Evolutionary conservation across 495 filamentous ascomycete genomes (phyloP).

Genomic region (Penicillium parvum): DNA sequence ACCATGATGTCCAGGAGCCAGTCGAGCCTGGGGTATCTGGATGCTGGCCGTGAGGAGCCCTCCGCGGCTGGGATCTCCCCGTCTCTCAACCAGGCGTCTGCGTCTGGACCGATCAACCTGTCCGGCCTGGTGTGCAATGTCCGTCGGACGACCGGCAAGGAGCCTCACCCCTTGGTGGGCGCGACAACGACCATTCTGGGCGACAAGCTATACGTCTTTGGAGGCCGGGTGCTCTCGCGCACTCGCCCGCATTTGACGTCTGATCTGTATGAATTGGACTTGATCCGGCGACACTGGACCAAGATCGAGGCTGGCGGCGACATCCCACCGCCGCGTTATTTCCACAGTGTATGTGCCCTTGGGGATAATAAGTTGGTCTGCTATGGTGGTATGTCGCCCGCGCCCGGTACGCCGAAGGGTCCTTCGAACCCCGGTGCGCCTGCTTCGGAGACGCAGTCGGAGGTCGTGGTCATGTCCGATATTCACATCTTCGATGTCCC

Average conservation of each 20-base stretch:
- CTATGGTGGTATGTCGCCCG: constrained; percentile 96
- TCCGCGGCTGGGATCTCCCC: constrained; percentile 29
- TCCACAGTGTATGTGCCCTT: constrained; percentile 89
- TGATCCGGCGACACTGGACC: constrained; percentile 87
- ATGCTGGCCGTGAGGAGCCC: constrained; percentile 32
- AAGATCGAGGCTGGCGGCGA: constrained; percentile 82
- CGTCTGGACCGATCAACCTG: constrained; percentile 56
- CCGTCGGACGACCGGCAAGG: constrained; percentile 81
- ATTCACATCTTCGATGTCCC: constrained; percentile 94
- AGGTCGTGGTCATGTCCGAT: constrained; percentile 96
- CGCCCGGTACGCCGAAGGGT: constrained; percentile 45
- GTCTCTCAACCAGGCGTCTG: constrained; percentile 28
- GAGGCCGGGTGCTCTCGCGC: constrained; percentile 79
- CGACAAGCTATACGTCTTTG: constrained; percentile 94
- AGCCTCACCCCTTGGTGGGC: constrained; percentile 87
- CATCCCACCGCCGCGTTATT: constrained; percentile 86
- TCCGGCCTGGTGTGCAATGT: constrained; percentile 93
- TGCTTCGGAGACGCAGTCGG: constrained; percentile 67
- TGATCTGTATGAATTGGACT: constrained; percentile 88
- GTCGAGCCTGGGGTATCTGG: constrained; percentile 40
- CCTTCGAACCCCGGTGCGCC: constrained; percentile 31
- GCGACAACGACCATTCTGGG: constrained; percentile 92
- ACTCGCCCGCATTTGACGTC: constrained; percentile 78
- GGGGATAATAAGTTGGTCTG: constrained; percentile 96
- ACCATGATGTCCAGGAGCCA: constrained; percentile 46